These are phyloP conservation scores for Pseudogymnoascus sp. DNA, from an alignment of 2,329 filamentous ascomycete species.

Conservation along the genomic window DNA sequence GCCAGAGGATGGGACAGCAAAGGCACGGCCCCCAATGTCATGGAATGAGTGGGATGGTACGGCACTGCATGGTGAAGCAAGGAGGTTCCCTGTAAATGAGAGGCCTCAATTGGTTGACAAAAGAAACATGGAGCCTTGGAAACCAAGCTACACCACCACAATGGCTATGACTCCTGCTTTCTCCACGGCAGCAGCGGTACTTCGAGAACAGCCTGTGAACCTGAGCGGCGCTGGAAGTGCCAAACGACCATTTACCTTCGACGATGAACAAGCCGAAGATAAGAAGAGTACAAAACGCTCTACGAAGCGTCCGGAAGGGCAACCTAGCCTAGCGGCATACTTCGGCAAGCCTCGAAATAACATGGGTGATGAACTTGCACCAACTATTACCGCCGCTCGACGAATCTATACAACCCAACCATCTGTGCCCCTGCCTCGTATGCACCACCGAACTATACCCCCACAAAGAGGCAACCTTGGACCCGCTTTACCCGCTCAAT, in stretches of 20 bases:
- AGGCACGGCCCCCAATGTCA: constrained; percentile 23
- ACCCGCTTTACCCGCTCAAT: not conserved
- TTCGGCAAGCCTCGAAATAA: not conserved
- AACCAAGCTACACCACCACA: not conserved
- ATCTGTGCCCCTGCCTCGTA: not conserved
- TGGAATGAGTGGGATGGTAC: not conserved
- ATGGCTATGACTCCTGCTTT: not conserved
- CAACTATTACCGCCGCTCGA: not conserved
- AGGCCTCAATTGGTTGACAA: not conserved
- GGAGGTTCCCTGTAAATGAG: not conserved
- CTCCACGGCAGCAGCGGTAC: constrained; percentile 1
- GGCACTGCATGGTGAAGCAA: not conserved
- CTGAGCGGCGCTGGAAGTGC: not conserved
- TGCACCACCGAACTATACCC: not conserved
- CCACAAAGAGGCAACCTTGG: not conserved
- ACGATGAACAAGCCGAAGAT: not conserved
- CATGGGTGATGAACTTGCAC: not conserved
- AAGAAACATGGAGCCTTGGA: constrained; percentile 1
- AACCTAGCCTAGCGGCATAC: not conserved
- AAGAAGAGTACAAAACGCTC: not conserved
- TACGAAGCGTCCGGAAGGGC: not conserved
- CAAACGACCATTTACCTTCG: not conserved
- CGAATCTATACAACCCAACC: not conserved
- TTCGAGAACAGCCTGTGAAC: not conserved
- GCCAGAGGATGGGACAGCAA: constrained; percentile 52